A percentile compares a stretch with the other conserved stretches of the same genome.
These are phyloP conservation scores for Puccinia coronata DNA, from an alignment of 1,284 basidiomycete species.

Conservation along the genomic window DNA sequence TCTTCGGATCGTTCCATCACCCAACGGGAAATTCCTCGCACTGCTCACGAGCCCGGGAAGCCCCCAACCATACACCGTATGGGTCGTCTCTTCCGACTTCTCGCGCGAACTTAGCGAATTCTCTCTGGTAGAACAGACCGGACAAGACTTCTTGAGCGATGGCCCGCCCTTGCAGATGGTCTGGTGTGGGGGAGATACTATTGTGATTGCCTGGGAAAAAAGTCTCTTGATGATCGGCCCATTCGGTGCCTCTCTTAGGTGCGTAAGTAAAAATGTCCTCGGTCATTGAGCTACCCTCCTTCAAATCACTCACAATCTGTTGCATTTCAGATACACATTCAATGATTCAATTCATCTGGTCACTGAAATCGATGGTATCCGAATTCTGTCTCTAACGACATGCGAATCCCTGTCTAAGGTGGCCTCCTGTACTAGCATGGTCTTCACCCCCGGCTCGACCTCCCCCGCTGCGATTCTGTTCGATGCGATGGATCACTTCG, in stretches of 20 bases:
- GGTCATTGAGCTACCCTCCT: not conserved
- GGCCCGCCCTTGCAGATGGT: slow-evolving; percentile 66
- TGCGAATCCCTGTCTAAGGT: slow-evolving; percentile 90
- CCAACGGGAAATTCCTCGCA: slow-evolving; percentile 88
- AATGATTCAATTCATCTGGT: slow-evolving; percentile 73
- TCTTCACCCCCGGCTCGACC: slow-evolving; percentile 88
- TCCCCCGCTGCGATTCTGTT: slow-evolving; percentile 87
- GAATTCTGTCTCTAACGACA: slow-evolving; percentile 74
- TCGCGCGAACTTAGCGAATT: slow-evolving; percentile 84
- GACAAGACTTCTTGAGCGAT: slow-evolving; percentile 56
- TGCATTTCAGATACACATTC: slow-evolving; percentile 72
- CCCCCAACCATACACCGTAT: slow-evolving; percentile 65
- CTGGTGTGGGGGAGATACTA: slow-evolving; percentile 96
- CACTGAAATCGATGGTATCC: slow-evolving; percentile 82
- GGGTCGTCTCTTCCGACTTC: slow-evolving; percentile 92
- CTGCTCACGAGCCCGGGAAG: slow-evolving; percentile 67
- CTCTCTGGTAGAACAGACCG: slow-evolving; percentile 61
- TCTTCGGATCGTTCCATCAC: slow-evolving; percentile 78
- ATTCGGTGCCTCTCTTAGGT: slow-evolving; percentile 67
- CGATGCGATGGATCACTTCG: slow-evolving; percentile 81
- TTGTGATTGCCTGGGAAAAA: slow-evolving; percentile 81
- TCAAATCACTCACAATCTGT: not conserved
- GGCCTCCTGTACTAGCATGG: slow-evolving; percentile 58
- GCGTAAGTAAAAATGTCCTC: slow-evolving; percentile 3
- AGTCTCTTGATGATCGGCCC: slow-evolving; percentile 84